Conservation (phyloP, 306 rosid genomes). For the Quercus berberidifolia region DNA sequence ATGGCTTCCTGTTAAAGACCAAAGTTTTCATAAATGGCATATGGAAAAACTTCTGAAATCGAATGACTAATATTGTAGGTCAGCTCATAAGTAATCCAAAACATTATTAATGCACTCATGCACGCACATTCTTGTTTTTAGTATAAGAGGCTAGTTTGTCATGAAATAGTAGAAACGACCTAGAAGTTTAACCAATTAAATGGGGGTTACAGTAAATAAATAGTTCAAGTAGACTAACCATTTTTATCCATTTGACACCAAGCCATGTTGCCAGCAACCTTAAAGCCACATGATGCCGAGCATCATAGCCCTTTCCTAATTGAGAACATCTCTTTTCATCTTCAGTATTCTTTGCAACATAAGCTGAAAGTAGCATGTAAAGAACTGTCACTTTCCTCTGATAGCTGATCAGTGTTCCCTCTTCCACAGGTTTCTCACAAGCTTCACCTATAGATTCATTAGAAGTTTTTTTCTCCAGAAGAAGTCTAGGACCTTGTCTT, state of each 20-base stretch:
- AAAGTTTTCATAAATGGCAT: neutral
- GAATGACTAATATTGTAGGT: neutral
- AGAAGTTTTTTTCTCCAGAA: neutral
- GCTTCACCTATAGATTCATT: neutral
- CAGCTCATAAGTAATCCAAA: neutral
- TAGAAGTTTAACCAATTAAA: neutral
- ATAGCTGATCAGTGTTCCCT: too few species aligned
- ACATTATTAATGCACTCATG: neutral
- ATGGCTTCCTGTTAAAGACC: slow-evolving; percentile 21
- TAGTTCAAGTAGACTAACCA: slow-evolving; percentile 6
- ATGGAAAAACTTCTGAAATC: neutral
- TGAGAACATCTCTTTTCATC: neutral
- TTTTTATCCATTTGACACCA: slow-evolving; percentile 21
- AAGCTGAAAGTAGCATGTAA: slow-evolving; percentile 19
- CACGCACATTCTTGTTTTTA: neutral
- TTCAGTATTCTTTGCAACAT: slow-evolving; percentile 14
- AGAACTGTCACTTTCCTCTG: slow-evolving; percentile 15
- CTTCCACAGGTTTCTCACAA: too few species aligned
- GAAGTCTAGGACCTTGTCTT: neutral
- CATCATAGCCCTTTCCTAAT: slow-evolving; percentile 23
- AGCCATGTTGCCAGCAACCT: slow-evolving; percentile 32
- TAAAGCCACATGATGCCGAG: slow-evolving; percentile 26
- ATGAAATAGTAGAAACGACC: neutral
- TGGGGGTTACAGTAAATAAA: neutral
- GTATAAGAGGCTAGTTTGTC: neutral